Evolutionary conservation across 2,329 filamentous ascomycete genomes (phyloP).

Genomic region (Aspergillus transmontanensis): DNA sequence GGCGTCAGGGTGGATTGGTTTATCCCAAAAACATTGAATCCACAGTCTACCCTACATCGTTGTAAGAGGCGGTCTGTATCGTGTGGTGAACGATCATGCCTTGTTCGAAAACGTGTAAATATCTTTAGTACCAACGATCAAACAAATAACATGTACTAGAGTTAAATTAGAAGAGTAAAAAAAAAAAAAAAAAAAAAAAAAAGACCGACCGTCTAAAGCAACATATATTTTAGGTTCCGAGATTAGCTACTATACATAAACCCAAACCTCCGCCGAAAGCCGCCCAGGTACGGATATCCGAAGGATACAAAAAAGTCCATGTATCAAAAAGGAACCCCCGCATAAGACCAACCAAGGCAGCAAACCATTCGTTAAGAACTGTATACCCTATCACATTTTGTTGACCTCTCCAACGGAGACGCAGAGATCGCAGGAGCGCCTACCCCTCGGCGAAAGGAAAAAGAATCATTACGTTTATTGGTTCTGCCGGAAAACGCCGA

Average conservation of each 20-base stretch:
- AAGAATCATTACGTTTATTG: conserved; percentile 19
- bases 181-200: neutral
- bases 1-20: conserved; percentile 62
- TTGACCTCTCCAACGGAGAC: neutral
- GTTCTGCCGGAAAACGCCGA: conserved; percentile 76
- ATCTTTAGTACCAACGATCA: neutral
- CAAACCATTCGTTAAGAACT: neutral
- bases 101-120: neutral
- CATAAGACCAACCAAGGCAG: conserved; percentile 3
- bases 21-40: conserved; percentile 70
- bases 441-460: conserved; percentile 5
- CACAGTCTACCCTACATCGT: conserved; percentile 53
- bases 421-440: neutral
- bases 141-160: neutral
- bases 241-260: conserved; percentile 37
- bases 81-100: neutral
- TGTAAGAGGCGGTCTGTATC: conserved; percentile 25
- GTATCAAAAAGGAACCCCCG: conserved; percentile 2
- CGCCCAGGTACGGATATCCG: conserved; percentile 21
- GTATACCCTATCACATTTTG: conserved; percentile 1
- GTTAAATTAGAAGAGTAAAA: neutral
- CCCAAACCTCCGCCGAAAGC: conserved; percentile 18
- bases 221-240: conserved; percentile 11
- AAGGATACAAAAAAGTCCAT: conserved; percentile 14
- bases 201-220: conserved; percentile 7